Base-by-base conservation (phyloP, 2,329 filamentous ascomycete genomes). In the Clonostachys sp. region DNA sequence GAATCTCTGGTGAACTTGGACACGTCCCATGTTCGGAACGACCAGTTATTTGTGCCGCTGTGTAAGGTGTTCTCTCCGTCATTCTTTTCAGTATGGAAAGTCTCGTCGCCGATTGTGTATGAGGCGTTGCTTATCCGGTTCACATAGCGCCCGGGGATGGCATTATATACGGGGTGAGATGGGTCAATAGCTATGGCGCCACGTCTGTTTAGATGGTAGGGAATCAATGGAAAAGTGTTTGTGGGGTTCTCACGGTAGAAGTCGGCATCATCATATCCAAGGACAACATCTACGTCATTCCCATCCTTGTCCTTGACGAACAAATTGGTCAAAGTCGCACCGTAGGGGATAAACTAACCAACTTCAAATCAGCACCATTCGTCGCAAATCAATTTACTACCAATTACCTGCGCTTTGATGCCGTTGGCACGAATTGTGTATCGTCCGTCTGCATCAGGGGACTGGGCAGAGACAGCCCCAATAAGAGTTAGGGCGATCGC, bases 291-390 rank as follows among this genome's bases (percentile, higher is more conserved):
- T 44, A 83, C 73, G 55, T 81, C 75, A 17, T 79, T 66, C 47
- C 81, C 81, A 47, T 80, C 70, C 55, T 80, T 80, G 62, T 84
- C 81, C 51, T 77, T 77, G 55, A 85, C 75, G 61, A 79, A 84
- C 18, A 86, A 68, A 58, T 84, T 84, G 42, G 78, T 77, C 52
- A 85, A 70, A 39, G 73, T 77, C 6, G 81, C 82, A 47, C 80
- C 81, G 57, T 84, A 82, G 2, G 77, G 73, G 50, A 82, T 78
- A 62, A 81, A 67, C 62, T 68, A n/a, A 12, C 8, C n/a, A 12
- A n/a, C 4, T 4, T 34, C 20, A 12, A 18, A 13, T 34, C 30
- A 45, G 43, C 8, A 12, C 12, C 12, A 16, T 18, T 45, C 14
- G 6, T 5, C 14, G 34, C 13, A 12, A 9, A 39, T 5, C 8